Evolutionary conservation across 2,329 filamentous ascomycete genomes (phyloP), one percentile per base, ranked within the genome.

Genomic region (Ploettnerulaceae sp.): DNA sequence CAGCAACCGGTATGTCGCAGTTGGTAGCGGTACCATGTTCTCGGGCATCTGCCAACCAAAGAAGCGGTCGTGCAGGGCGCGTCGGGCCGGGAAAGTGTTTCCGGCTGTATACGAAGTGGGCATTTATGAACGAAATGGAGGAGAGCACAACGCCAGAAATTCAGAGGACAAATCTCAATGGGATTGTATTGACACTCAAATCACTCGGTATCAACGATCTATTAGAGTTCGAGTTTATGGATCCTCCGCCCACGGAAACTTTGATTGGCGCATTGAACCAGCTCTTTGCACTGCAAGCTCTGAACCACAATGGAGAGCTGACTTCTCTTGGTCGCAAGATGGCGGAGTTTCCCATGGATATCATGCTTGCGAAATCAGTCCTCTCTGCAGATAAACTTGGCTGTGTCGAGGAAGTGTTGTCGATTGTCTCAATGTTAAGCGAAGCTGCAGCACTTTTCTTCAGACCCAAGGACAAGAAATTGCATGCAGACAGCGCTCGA

Each of bases 141-240:
- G 89, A 95, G 66, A 86, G 83, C 49, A 94, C 90, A 0, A 91
- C 86, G 0, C 93, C 93, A 0, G 93, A 97, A 64, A 95, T 98
- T 32, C 86, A 95, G 63, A 79, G 93, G 14, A 91, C 87, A 0
- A 95, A 95, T 54, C 74, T 98, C 8, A 91, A 86, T 57, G 77
- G 82, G 15, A 83, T 94, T 0, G 87, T 96, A 1, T 70, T 98
- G 18, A 80, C 90, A 51, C 72, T 98, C 7, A 96, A 95, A 62
- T 88, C 86, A 0, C 74, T 97, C 0, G 90, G 90, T 7, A 94
- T 98, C 64, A 89, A 95, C 62, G 86, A 97, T 59, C 73, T 98
- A 0, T 77, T 98, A 5, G 83, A 91, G 50, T 98, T 98, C 61
- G 90, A 96, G 63, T 97, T 95, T 59, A 89, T 97, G 81, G 91